Evolutionary conservation across 352 stramenopile genomes (phyloP).

Genomic region (Globisporangium splendens): DNA sequence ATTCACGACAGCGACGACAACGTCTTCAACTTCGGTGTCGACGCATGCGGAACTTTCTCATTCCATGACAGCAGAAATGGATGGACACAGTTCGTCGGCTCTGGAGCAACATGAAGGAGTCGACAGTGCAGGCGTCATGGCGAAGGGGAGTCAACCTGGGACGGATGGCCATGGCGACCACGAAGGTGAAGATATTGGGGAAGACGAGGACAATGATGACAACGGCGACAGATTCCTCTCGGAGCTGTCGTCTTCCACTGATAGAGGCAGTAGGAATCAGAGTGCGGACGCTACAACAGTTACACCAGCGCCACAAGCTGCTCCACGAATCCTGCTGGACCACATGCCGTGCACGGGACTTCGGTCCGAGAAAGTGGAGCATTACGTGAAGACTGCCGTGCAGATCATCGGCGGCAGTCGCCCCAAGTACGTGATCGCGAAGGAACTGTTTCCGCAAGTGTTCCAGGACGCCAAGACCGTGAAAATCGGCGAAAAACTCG

Average conservation of each 20-base stretch:
- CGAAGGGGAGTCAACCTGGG: slow-evolving; percentile 10
- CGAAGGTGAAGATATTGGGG: slow-evolving; percentile 13
- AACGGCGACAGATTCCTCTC: slow-evolving; percentile 25
- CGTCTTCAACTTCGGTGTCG: background rate
- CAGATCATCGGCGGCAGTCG: slow-evolving; percentile 74
- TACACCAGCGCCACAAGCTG: background rate
- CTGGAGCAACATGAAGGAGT: background rate
- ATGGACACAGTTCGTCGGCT: background rate
- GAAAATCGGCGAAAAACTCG: slow-evolving; percentile 61
- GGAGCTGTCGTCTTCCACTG: slow-evolving; percentile 2
- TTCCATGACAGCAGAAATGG: background rate
- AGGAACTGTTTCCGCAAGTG: slow-evolving; percentile 62
- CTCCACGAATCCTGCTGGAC: slow-evolving; percentile 20
- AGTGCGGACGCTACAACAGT: background rate
- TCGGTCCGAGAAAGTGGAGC: slow-evolving; percentile 55
- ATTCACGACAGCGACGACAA: slow-evolving; percentile 16
- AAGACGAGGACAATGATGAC: slow-evolving; percentile 19
- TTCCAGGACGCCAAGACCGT: slow-evolving; percentile 57
- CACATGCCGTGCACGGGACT: slow-evolving; percentile 58
- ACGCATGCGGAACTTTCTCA: slow-evolving; percentile 5
- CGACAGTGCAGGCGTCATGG: background rate
- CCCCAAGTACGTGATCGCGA: slow-evolving; percentile 77
- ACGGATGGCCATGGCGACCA: slow-evolving; percentile 9
- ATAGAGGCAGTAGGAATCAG: background rate
- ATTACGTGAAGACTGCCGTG: slow-evolving; percentile 58